These are phyloP conservation scores for Rhodotorula glutinis DNA, from an alignment of 1,284 basidiomycete species.

Conservation along the genomic window DNA sequence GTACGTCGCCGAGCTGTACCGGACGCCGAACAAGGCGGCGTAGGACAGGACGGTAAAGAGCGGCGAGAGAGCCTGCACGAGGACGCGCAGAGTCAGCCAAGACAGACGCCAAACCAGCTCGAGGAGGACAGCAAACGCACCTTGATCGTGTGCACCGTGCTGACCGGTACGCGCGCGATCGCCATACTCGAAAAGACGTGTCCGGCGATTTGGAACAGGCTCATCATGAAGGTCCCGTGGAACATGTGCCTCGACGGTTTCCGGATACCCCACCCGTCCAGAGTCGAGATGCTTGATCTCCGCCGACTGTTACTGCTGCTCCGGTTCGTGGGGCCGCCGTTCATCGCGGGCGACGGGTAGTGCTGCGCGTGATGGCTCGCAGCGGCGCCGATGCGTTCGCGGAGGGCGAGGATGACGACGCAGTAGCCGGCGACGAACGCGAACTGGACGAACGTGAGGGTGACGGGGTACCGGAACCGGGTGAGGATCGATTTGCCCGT, in stretches of 20 bases:
- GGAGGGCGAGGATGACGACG: conserved; percentile 57
- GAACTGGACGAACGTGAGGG: conserved; percentile 97
- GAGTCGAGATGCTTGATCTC: conserved; percentile 31
- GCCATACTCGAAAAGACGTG: conserved; percentile 97
- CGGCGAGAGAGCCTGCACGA: conserved; percentile 81
- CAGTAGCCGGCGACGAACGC: conserved; percentile 87
- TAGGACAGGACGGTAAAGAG: conserved; percentile 96
- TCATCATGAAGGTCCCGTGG: conserved; percentile 81
- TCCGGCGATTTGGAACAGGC: conserved; percentile 85
- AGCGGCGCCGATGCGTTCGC: conserved; percentile 16
- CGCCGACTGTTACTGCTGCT: neutral
- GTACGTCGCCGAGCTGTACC: conserved; percentile 88
- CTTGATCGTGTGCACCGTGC: conserved; percentile 98
- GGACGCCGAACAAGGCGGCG: conserved; percentile 84
- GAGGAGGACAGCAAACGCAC: conserved; percentile 53
- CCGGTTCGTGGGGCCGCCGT: conserved; percentile 2
- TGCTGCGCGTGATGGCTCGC: conserved; percentile 2
- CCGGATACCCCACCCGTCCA: conserved; percentile 44
- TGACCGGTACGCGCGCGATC: conserved; percentile 91
- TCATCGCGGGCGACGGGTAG: neutral
- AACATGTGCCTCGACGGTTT: conserved; percentile 70
- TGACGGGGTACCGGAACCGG: conserved; percentile 46
- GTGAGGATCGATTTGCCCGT: conserved; percentile 83
- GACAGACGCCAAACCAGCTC: neutral
- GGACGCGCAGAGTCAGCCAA: neutral